A percentile compares a stretch with the other conserved stretches of the same genome.
phyloP scores from a whole-genome alignment of 1,284 basidiomycete species.

The Boletus holoroseus region DNA sequence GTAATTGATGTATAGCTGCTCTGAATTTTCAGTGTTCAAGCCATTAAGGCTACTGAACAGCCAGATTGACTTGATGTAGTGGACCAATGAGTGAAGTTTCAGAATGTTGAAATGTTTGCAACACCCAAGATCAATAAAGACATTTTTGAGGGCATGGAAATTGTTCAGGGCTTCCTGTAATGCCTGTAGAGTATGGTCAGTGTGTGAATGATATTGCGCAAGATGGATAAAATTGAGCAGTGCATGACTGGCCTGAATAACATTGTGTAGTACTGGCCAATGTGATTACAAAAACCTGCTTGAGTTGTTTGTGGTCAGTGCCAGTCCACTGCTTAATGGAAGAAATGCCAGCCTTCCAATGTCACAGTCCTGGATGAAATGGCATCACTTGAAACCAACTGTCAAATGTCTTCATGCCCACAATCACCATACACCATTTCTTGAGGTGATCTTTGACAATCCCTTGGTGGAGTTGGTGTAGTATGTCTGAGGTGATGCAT shows the following conservation, averaged over 20 bases:
- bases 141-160: not conserved
- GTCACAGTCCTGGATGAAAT: too few relatives aligned
- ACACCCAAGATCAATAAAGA: not conserved
- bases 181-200: not conserved
- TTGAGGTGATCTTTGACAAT: not conserved
- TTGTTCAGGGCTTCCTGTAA: not conserved
- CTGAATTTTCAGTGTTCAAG: conserved; percentile 13
- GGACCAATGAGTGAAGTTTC: not conserved
- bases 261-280: too few relatives aligned
- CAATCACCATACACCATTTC: not conserved
- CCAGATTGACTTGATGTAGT: not conserved
- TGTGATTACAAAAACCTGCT: too few relatives aligned
- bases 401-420: too few relatives aligned
- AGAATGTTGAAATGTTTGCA: not conserved
- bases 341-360: too few relatives aligned
- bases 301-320: too few relatives aligned
- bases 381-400: too few relatives aligned
- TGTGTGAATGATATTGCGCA: not conserved
- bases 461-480: not conserved
- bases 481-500: not conserved
- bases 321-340: too few relatives aligned
- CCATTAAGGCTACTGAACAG: conserved; percentile 5
- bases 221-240: not conserved
- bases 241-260: too few relatives aligned
- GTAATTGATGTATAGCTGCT: conserved; percentile 16